Evolutionary conservation across 257 asterid species (phyloP), one percentile per base, ranked within the genome.

Genomic region (Solanum pennellii): DNA sequence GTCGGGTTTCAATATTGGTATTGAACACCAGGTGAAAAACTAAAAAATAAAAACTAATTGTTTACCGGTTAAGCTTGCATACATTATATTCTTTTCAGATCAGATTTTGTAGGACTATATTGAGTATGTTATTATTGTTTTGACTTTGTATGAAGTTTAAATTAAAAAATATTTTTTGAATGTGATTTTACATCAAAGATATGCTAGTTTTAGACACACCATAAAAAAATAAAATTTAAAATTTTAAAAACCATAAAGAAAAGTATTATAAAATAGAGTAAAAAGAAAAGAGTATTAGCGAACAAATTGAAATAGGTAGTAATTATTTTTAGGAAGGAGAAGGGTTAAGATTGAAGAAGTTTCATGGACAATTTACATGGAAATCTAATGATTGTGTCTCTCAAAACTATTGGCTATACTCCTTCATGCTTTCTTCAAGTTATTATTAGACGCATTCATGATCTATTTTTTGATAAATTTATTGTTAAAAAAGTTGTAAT

Each of bases 351-450:
- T 5, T 20, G 21, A 25, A 62, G 47, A 69, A n/a, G 66, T 41
- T 42, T 29, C 29, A 74, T 72, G 9, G 60, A 87, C 14, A 37
- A 41, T 73, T 83, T 88, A 25, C 80, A 74, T 21, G 62, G 35
- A 49, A 82, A 82, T 18, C 44, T 60, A 77, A 89, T 89, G 84
- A 87, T 84, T 82, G 60, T 82, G 86, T 33, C 74, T 16, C 31
- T 62, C 83, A 80, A 39, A 84, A 39, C 69, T 25, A 76, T 35
- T 18, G 68, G n/a, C 86, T 72, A 27, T 41, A 52, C 31, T 37
- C 27, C 62, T 80, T 80, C 85, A 47, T 29, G 85, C 44, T 80
- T 47, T 47, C 12, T 29, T 80, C 68, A 0, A 47, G 85, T 44
- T 44, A 13, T 39, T 20, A 31, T 69, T 15, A 7, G 37, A 16